Evolutionary conservation across 352 stramenopile genomes (phyloP), one percentile per base, ranked within the genome.

Genomic region (Pilasporangium apinafurcum): DNA sequence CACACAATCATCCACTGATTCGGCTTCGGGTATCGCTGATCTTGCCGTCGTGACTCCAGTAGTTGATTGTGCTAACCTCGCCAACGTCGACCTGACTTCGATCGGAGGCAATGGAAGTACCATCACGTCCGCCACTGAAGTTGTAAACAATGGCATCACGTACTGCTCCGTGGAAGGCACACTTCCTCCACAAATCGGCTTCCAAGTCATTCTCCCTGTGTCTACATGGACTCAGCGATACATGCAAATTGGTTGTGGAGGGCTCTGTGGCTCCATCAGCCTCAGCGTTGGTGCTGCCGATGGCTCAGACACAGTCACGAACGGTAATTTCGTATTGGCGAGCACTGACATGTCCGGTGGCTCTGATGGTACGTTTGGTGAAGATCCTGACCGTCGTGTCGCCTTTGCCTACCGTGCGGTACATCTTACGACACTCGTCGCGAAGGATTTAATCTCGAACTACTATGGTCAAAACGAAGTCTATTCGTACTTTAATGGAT

Each of bases 401-500:
- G 56, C 55, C n/a, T 68, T 74, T 32, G 63, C 59, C 17, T 60
- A 74, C 40, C 62, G 49, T 18, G 63, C 62, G 5, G 53, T 61
- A 26, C 59, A 74, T 30, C 31, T 62, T 37, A 68, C 54, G n/a
- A 44, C 63, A 2, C 22, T 65, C 4, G 56, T 59, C 28, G 53
- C 51, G 36, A 74, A 69, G 59, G 53, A 55, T 27, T 40, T 73
- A 27, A 67, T 69, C 7, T 33, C 49, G 27, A 45, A 43, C 4
- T 74, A 60, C 41, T 74, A 69, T 30, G 62, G 55, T 9, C 55
- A 69, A 38, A 48, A 51, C 6, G 45, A 45, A 16, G 29, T 21
- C 30, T 69, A 66, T 24, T 67, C 62, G 20, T 69, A 69, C 55
- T 73, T 73, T 40, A 56, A 44, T 29, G 40, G 49, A 33, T 56